Evolutionary conservation across 2,329 filamentous ascomycete species (phyloP).

Genomic region (Xylariaceae sp.): DNA sequence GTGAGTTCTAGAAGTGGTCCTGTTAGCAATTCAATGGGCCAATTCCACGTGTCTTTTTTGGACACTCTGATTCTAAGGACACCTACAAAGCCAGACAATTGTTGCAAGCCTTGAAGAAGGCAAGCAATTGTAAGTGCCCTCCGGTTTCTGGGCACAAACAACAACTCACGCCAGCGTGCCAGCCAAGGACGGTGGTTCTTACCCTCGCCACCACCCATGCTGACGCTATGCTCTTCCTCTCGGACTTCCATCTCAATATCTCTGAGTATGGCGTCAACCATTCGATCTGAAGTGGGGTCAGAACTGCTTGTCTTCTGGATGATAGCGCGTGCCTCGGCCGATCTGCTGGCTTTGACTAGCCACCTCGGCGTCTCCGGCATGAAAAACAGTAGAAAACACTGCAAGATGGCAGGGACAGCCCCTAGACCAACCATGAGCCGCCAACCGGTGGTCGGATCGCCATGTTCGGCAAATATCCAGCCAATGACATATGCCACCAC

Average conservation of each 20-base stretch:
- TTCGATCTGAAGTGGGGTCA: constrained; percentile 37
- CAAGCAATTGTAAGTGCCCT: constrained; percentile 80
- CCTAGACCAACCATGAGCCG: constrained; percentile 88
- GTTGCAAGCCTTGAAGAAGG: constrained; percentile 79
- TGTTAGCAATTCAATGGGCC: constrained; percentile 10
- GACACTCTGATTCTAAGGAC: neutral
- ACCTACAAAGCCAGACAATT: constrained; percentile 76
- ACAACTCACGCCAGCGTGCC: constrained; percentile 48
- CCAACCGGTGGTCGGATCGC: constrained; percentile 59
- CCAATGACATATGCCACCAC: constrained; percentile 83
- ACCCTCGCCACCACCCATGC: constrained; percentile 32
- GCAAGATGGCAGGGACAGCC: constrained; percentile 67
- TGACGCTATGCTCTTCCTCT: constrained; percentile 57
- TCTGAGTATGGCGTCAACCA: constrained; percentile 57
- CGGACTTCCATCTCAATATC: constrained; percentile 69
- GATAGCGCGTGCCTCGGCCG: constrained; percentile 58
- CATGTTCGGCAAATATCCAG: constrained; percentile 62
- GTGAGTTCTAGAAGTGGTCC: constrained; percentile 56
- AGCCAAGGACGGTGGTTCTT: constrained; percentile 33
- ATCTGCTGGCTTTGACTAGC: constrained; percentile 65
- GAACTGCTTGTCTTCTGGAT: constrained; percentile 52
- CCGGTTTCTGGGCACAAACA: constrained; percentile 57
- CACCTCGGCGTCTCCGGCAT: constrained; percentile 89
- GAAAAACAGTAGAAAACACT: constrained; percentile 60
- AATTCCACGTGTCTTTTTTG: neutral